Evolutionary conservation across 257 asterid genomes (phyloP), one percentile per base, ranked within the genome.

Genomic region (Anisodus acutangulus): DNA sequence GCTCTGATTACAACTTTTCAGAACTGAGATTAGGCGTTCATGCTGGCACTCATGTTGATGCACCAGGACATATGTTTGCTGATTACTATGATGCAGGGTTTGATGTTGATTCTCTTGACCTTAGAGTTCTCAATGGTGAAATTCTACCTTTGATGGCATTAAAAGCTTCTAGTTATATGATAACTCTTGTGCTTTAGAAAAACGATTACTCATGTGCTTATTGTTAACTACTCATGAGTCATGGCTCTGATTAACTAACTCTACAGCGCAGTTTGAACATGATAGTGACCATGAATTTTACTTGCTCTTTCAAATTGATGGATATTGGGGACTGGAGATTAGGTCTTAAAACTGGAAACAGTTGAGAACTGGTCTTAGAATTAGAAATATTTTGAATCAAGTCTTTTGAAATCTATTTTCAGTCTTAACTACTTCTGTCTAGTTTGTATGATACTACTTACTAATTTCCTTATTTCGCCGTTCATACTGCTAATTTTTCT

Each of bases 21-120:
- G 96, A 90, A 89, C 17, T 95, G 91, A 90, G 85, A 86, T 5
- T 95, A 15, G 88, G 89, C 26, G 91, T 84, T 81, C 99, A 95
- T 87, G 70, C 98, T 78, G 98, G 98, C 39, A 94, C 98, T 19
- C 98, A 95, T 80, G 99, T 95, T 13, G 98, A 95, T 88, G 97
- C 98, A 4, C 98, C 99, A 3, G 97, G 99, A 0, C 98, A 95
- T 87, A 63, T 91, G 88, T 90, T 81, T 86, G 95, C 91, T 10
- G 76, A 86, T 10, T 93, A 92, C 86, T 94, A 53, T 82, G 98
- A 92, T 81, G 91, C 87, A 76, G 98, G 97, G 66, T 93, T 81
- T 84, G 97, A 94, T 88, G 95, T 95, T 79, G 98, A 95, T 79
- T 84, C 88, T 78, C 95, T 95, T 85, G 95, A 95, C 84, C 94